Evolutionary conservation across 768 basidiomycete species (phyloP), one percentile per base, ranked within the genome.

Genomic region (Mycena amicta): DNA sequence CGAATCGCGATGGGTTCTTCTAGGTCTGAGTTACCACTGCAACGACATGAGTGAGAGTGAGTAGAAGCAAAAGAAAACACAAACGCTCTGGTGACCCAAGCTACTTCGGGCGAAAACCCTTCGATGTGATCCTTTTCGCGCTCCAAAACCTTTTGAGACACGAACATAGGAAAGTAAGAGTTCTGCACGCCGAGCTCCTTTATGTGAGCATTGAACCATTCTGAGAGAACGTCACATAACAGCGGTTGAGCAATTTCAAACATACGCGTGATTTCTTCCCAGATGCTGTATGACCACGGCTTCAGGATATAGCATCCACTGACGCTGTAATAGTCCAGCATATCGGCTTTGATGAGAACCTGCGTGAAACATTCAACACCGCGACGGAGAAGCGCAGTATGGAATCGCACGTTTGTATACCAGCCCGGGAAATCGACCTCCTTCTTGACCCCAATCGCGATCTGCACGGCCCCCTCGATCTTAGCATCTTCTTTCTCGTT

Each of bases 121-220:
- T 98, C 97, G 58, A 99, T 93, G 72, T 99, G 97, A 67, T 98
- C 88, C 78, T 98, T 98, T 75, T 99, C 97, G 53, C 92, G 84
- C 74, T 99, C 95, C 56, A 99, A 83, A 25, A 95, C 92, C 56
- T 92, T 93, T 57, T 83, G 74, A 0, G 95, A 95, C 30, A 99
- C 91, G 67, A 98, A 98, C 93, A 99, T 98, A 3, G 97, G 97
- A 83, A 99, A 99, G 71, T 98, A 99, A 3, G 93, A 88, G 71
- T 98, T 98, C 72, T 97, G 92, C 18, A 98, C 96, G 46, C 89
- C 97, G 70, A 98, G 83, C 64, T 90, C 90, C 75, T 92, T 95
- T 80, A 98, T 99, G 67, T 88, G 80, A 37, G 75, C 74, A 73
- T 99, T 91, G 80, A 98, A 98, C 94, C 95, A 99, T 55, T 83